Evolutionary conservation across 768 basidiomycete genomes (phyloP).

Genomic region (Auriscalpium orientale): DNA sequence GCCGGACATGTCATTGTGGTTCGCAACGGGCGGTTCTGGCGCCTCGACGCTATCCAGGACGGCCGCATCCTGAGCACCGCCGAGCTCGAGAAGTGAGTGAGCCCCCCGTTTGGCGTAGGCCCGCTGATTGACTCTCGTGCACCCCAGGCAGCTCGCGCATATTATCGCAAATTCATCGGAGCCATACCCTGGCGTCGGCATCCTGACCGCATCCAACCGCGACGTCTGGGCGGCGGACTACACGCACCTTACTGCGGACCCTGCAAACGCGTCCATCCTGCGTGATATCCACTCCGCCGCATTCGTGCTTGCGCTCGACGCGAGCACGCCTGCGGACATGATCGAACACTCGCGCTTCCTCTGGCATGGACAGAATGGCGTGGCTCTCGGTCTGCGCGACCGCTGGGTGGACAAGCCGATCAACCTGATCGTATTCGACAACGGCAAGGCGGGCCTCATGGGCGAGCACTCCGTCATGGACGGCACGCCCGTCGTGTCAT

Average conservation of each 20-base stretch:
- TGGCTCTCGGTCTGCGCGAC: constrained; percentile 48
- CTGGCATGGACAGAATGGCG: constrained; percentile 64
- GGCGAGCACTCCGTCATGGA: constrained; percentile 94
- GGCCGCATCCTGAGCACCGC: constrained; percentile 53
- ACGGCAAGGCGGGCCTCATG: constrained; percentile 76
- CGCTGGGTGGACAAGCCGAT: constrained; percentile 89
- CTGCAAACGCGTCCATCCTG: constrained; percentile 57
- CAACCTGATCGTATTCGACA: constrained; percentile 82
- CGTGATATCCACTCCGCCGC: constrained; percentile 78
- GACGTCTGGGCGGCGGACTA: constrained; percentile 69
- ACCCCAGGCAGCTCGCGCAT: constrained; percentile 55
- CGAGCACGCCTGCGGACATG: constrained; percentile 42
- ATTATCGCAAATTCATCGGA: constrained; percentile 59
- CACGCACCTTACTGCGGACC: constrained; percentile 39
- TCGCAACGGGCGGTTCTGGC: constrained; percentile 83
- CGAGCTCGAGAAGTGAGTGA: constrained; percentile 55
- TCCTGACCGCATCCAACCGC: constrained; percentile 70
- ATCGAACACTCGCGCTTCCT: constrained; percentile 60
- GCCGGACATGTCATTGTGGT: constrained; percentile 79
- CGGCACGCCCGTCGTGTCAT: constrained; percentile 70
- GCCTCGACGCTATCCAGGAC: constrained; percentile 51
- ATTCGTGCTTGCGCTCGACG: constrained; percentile 76
- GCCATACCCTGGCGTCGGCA: constrained; percentile 68
- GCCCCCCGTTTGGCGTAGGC: too few relatives aligned
- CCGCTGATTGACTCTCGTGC: too few relatives aligned